These are phyloP conservation scores for Chenopodium album DNA, from an alignment of 148 eudicot species.

Conservation along the genomic window DNA sequence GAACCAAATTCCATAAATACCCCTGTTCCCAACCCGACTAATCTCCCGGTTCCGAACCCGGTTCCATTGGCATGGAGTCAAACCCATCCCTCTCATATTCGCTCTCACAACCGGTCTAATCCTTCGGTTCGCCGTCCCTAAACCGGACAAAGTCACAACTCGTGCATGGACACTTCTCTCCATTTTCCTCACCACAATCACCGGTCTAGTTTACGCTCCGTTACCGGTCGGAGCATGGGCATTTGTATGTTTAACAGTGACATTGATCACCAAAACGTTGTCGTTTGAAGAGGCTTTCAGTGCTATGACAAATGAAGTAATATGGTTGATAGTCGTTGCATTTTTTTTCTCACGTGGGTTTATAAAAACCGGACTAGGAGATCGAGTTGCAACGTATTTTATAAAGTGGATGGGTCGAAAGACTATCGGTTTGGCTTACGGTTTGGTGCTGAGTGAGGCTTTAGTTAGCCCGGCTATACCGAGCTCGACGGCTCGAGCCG, in stretches of 20 bases:
- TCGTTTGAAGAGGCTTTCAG: conserved; percentile 56
- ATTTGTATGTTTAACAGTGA: conserved; percentile 51
- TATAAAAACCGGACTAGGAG: conserved; percentile 76
- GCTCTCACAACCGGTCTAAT: conserved; percentile 47
- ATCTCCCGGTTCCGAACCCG: conserved; percentile 16
- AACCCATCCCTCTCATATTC: conserved; percentile 45
- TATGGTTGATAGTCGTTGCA: conserved; percentile 85
- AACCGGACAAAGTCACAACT: conserved; percentile 44
- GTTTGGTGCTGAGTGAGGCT: conserved; percentile 72
- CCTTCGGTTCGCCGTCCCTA: conserved; percentile 64
- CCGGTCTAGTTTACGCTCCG: conserved; percentile 64
- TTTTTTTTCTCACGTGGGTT: conserved; percentile 93
- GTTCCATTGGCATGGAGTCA: conserved; percentile 42
- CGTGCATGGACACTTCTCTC: conserved; percentile 81
- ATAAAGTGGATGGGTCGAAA: conserved; percentile 73
- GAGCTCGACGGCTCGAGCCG: conserved; percentile 88
- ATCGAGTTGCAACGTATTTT: conserved; percentile 69
- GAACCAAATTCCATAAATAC: not conserved
- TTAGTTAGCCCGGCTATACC: conserved; percentile 84
- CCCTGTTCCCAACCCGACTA: conserved; percentile 19
- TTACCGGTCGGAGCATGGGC: conserved; percentile 89
- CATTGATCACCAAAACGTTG: conserved; percentile 57
- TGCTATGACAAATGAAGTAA: conserved; percentile 70
- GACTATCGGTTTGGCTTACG: conserved; percentile 77
- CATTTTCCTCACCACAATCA: conserved; percentile 59